These are phyloP conservation scores for Grammothele lineata DNA, from an alignment of 768 basidiomycete species.

Conservation along the genomic window DNA sequence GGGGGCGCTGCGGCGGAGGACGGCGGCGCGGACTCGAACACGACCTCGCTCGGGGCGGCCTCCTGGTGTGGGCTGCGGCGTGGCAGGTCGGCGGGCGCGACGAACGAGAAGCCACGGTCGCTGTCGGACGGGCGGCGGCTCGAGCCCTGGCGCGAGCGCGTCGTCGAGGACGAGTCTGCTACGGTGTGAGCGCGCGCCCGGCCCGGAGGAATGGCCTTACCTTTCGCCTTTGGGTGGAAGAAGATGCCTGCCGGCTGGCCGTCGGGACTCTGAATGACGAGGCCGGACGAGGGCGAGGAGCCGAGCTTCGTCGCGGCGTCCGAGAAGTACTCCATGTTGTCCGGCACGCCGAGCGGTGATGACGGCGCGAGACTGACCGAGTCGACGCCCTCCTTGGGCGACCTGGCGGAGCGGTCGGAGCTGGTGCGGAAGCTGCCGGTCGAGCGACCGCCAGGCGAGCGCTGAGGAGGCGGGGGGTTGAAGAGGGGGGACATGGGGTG, in stretches of 20 bases:
- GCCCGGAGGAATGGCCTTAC: slow-evolving; percentile 16
- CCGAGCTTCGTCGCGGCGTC: slow-evolving; percentile 66
- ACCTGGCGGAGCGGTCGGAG: slow-evolving; percentile 60
- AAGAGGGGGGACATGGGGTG: slow-evolving; percentile 44
- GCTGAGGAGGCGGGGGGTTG: slow-evolving; percentile 28
- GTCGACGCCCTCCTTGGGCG: slow-evolving; percentile 43
- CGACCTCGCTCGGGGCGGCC: background rate
- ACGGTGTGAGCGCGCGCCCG: background rate
- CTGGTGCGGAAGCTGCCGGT: slow-evolving; percentile 44
- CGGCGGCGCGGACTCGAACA: slow-evolving; percentile 2
- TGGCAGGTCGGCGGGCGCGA: no score
- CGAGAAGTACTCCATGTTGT: slow-evolving; percentile 74
- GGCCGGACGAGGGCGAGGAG: slow-evolving; percentile 74
- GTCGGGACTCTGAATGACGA: slow-evolving; percentile 89
- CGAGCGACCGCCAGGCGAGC: slow-evolving; percentile 44
- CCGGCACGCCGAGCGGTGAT: slow-evolving; percentile 67
- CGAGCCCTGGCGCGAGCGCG: background rate
- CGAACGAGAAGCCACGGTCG: background rate
- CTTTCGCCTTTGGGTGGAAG: slow-evolving; percentile 67
- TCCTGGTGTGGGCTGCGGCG: slow-evolving; percentile 8
- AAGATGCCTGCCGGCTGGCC: slow-evolving; percentile 94
- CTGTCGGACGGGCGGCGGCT: slow-evolving; percentile 16
- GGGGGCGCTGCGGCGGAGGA: background rate
- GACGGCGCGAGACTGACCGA: slow-evolving; percentile 44
- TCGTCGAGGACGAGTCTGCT: no score